phyloP scores from a whole-genome alignment of 306 rosid species.

The Gleditsia sinensis region DNA sequence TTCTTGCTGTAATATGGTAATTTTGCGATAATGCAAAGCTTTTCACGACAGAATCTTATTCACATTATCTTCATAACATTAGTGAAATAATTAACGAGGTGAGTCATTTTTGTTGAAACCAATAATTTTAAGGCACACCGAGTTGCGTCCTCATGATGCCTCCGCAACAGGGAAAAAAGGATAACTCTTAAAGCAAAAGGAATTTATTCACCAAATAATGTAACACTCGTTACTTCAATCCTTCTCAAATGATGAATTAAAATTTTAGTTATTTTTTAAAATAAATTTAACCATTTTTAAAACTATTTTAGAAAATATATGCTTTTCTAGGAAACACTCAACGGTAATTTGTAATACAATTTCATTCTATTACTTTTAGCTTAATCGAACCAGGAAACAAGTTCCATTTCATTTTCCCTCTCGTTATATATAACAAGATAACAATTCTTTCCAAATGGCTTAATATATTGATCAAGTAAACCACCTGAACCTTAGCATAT shows the following conservation, averaged over 20 bases:
- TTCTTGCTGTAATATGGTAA: not conserved
- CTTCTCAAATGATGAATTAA: too few species aligned
- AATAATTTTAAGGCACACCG: not conserved
- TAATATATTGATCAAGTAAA: not conserved
- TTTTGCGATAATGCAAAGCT: not conserved
- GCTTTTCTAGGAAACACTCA: constrained; percentile 28
- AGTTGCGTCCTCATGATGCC: not conserved
- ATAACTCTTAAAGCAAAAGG: not conserved
- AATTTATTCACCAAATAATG: not conserved
- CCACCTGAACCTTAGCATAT: not conserved
- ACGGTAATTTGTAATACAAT: constrained; percentile 34
- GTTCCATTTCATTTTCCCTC: not conserved
- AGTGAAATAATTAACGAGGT: not conserved
- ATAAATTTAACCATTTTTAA: too few species aligned
- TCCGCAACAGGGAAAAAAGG: too few species aligned
- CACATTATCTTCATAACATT: not conserved
- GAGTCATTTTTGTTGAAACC: not conserved
- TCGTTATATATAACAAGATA: not conserved
- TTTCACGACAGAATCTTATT: not conserved
- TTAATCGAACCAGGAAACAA: not conserved
- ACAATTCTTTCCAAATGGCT: constrained; percentile 17
- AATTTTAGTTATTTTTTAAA: too few species aligned
- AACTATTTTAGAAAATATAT: too few species aligned
- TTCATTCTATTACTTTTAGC: not conserved
- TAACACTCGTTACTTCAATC: too few species aligned